Conservation (phyloP, 441 rosid species). For the Gossypium lobatum region DNA sequence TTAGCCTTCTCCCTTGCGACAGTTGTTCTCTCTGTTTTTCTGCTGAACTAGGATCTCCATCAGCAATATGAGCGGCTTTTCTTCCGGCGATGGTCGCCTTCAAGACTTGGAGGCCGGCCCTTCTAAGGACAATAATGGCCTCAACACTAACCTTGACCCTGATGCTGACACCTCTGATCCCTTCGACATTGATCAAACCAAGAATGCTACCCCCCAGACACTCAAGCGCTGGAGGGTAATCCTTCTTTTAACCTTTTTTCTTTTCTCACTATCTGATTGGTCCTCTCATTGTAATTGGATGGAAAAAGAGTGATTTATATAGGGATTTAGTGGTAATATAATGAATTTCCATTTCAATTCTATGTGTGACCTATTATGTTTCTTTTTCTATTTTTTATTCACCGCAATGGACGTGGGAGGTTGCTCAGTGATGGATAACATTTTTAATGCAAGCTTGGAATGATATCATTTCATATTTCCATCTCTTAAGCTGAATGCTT, state of each 20-base stretch:
- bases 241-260: not conserved
- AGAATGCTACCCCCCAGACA: conserved; percentile 57
- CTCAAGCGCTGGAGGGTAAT: conserved; percentile 87
- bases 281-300: not conserved
- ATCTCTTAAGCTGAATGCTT: not conserved
- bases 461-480: not conserved
- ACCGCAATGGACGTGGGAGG: not conserved
- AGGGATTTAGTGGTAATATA: not conserved
- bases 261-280: not conserved
- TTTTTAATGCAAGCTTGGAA: not conserved
- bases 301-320: not conserved
- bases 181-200: conserved; percentile 65
- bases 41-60: not conserved
- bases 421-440: not conserved
- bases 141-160: conserved; percentile 18
- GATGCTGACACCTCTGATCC: conserved; percentile 45
- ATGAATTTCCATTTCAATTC: not conserved
- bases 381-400: not conserved
- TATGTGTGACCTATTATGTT: not conserved
- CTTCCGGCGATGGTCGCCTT: conserved; percentile 24
- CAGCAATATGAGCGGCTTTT: conserved; percentile 12
- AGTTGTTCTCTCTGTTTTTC: not conserved
- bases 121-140: conserved; percentile 20
- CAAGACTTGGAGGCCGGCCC: conserved; percentile 35
- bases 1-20: conserved; percentile 19